A percentile compares a stretch with the other conserved stretches of the same genome.
These are phyloP conservation scores for Silene coronaria DNA, from an alignment of 179 eudicot species.

Conservation along the genomic window DNA sequence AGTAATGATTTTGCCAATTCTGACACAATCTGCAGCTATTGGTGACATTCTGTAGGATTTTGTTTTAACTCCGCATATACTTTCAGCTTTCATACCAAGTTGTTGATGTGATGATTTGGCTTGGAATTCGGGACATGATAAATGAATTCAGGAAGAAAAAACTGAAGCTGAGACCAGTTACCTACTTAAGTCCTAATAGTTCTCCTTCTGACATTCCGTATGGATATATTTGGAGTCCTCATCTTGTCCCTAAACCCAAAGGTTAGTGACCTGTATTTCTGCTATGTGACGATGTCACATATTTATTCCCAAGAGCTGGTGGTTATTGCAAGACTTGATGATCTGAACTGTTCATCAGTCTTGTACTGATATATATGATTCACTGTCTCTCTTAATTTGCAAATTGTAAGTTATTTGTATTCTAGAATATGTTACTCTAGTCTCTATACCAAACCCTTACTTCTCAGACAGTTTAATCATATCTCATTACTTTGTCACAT, in stretches of 20 bases:
- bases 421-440: too few species aligned
- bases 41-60: conserved; percentile 4
- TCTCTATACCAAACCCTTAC: too few species aligned
- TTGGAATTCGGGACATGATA: conserved; percentile 79
- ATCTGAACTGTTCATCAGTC: too few species aligned
- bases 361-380: too few species aligned
- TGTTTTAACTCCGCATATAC: background rate
- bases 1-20: conserved; percentile 14
- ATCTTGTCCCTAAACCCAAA: conserved; percentile 86
- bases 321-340: too few species aligned
- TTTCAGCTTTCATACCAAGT: conserved; percentile 81
- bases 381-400: too few species aligned
- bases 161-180: conserved; percentile 70
- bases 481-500: background rate
- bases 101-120: conserved; percentile 76
- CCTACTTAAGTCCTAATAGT: conserved; percentile 58
- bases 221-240: conserved; percentile 94
- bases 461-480: too few species aligned
- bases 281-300: background rate
- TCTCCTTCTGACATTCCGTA: conserved; percentile 57
- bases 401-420: too few species aligned
- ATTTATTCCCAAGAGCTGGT: background rate
- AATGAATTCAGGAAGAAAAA: conserved; percentile 80
- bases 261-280: conserved; percentile 33
- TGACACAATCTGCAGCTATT: background rate